Evolutionary conservation across 2,329 filamentous ascomycete genomes (phyloP).

Genomic region (Trichoderma hamatum): DNA sequence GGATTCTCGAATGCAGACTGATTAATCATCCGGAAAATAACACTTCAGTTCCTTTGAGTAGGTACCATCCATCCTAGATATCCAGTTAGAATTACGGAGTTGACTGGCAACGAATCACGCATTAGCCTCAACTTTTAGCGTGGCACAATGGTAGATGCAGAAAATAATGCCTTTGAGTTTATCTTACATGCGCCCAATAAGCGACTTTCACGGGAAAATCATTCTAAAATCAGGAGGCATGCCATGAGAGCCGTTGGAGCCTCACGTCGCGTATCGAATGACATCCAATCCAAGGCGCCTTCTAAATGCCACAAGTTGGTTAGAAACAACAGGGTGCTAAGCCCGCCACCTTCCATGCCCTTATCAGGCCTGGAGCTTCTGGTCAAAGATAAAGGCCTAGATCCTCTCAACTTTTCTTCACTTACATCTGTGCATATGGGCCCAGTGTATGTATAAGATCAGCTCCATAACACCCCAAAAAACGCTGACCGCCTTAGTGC

Average conservation of each 20-base stretch:
- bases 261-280: neutral
- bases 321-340: neutral
- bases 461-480: neutral
- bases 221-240: neutral
- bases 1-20: neutral
- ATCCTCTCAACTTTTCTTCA: neutral
- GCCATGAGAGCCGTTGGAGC: neutral
- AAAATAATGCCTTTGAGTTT: neutral
- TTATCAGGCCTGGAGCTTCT: neutral
- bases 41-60: neutral
- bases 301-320: neutral
- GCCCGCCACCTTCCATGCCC: neutral
- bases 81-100: neutral
- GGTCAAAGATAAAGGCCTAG: neutral
- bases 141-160: neutral
- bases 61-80: neutral
- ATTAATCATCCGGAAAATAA: neutral
- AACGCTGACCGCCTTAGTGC: neutral
- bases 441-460: neutral
- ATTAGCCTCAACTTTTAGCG: neutral
- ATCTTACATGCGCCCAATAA: neutral
- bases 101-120: neutral
- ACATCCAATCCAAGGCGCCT: neutral
- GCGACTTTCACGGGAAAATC: neutral
- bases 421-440: conserved; percentile 5